Base-by-base conservation (phyloP, 1,139 yeast genomes). In the Kazachstania sp. region DNA sequence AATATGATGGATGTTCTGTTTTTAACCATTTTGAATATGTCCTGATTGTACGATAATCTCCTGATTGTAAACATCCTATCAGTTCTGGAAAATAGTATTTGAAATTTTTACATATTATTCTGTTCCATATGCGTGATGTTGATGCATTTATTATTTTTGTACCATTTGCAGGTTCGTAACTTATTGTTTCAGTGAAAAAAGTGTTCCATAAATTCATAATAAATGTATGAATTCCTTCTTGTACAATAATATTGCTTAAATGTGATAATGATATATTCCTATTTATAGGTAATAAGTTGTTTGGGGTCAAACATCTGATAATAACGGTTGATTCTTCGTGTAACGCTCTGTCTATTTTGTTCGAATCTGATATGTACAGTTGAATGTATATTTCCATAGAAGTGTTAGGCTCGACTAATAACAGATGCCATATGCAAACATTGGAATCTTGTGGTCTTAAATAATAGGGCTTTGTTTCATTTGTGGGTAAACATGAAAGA, bases 381-480 rank as follows among this genome's bases (percentile, higher is more conserved):
- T 60, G 43, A 28, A 59, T 44, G 47, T 59, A 63, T 12, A 62
- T 36, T 46, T 62, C 64, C 31, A 44, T 34, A 4, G 43, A 50
- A 2, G 51, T 49, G 9, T 16, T 30, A 7, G 58, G 59, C 18
- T 57, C 55, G 16, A 41, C 43, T 18, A 63, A 26, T 2, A 61
- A 57, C 37, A 62, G 44, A 48, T 62, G 63, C 67, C 67, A 63
- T 7, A 62, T 47, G 39, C 58, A 61, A 15, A 61, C 37, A 46
- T 63, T 60, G 3, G 63, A 54, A 38, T 63, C 67, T 46, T 63
- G 65, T 19, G 67, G 67, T 42, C 54, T 55, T 37, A 61, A 41
- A 46, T 50, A 45, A 40, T 46, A 61, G 19, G 47, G 39, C 29
- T 37, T 37, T n/a, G 37, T 41, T 40, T 41, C 36, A 13, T 13